Conservation (phyloP, 1,284 basidiomycete species). For the Ceratobasidium sp. region DNA sequence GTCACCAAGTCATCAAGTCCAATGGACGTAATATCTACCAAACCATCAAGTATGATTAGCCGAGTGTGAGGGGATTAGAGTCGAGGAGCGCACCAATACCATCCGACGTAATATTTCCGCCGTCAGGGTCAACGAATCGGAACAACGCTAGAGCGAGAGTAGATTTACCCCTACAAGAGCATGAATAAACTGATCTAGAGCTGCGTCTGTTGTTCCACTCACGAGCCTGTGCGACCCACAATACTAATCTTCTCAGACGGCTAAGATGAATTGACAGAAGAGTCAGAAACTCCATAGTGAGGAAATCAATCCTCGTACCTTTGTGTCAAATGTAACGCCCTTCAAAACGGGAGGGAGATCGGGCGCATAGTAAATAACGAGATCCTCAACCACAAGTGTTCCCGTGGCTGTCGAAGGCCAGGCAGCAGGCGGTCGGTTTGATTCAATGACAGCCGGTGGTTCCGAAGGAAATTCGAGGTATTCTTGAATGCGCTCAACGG, state of each 20-base stretch:
- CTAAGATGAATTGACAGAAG: constrained; percentile 51
- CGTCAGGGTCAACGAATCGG: constrained; percentile 87
- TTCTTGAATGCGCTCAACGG: constrained; percentile 89
- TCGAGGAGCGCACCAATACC: constrained; percentile 69
- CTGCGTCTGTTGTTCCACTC: constrained; percentile 45
- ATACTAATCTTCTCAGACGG: constrained; percentile 78
- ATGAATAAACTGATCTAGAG: constrained; percentile 29
- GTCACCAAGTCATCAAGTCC: constrained; percentile 88
- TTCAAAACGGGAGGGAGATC: constrained; percentile 87
- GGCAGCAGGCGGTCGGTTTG: constrained; percentile 79
- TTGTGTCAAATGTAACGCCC: constrained; percentile 66
- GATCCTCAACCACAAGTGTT: constrained; percentile 71
- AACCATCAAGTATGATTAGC: too few relatives aligned
- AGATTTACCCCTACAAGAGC: constrained; percentile 71
- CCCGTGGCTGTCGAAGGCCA: constrained; percentile 73
- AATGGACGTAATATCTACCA: constrained; percentile 78
- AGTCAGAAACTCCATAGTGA: too few relatives aligned
- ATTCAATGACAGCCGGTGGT: constrained; percentile 77
- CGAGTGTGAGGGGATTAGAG: too few relatives aligned
- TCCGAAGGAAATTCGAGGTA: constrained; percentile 91
- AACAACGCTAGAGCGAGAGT: constrained; percentile 88
- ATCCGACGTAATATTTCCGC: constrained; percentile 85
- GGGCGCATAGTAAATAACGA: constrained; percentile 85
- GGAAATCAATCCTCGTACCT: too few relatives aligned
- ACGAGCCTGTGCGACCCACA: constrained; percentile 76